A percentile compares a stretch with the other conserved stretches of the same genome.
Evolutionary conservation across 78 protist species (phyloP).

Genomic region (Polysphondylium violaceum): DNA sequence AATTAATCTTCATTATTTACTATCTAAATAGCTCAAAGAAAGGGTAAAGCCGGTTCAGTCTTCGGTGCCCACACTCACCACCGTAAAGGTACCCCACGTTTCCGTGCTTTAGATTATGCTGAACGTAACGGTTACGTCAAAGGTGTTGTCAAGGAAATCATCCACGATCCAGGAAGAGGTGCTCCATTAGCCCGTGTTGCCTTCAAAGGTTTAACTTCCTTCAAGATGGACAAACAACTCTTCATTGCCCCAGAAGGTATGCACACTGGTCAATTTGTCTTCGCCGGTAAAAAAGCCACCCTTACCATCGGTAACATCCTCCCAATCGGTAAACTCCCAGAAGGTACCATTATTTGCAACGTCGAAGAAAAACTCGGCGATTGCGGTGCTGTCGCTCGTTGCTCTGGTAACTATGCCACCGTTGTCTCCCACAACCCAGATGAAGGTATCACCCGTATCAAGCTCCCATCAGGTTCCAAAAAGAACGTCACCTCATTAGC

Average conservation of each 20-base stretch:
- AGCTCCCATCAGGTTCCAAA: constrained; percentile 98
- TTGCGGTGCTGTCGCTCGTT: constrained; percentile 96
- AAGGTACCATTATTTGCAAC: constrained; percentile 99
- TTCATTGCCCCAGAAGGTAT: constrained; percentile 99
- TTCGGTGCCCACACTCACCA: constrained; percentile 91
- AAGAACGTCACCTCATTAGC: constrained; percentile 90
- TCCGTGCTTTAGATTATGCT: constrained; percentile 97
- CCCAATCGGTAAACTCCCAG: constrained; percentile 96
- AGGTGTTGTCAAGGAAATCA: constrained; percentile 94
- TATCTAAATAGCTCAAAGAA: constrained; percentile 81
- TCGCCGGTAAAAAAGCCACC: constrained; percentile 97
- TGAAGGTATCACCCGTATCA: constrained; percentile 94
- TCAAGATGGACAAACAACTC: constrained; percentile 86
- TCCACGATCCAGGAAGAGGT: constrained; percentile 99
- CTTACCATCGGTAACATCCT: constrained; percentile 98
- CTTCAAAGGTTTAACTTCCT: constrained; percentile 96
- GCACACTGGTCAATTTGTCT: constrained; percentile 99
- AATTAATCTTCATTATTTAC: background rate
- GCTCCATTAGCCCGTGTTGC: constrained; percentile 99
- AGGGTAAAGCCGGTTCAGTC: constrained; percentile 80
- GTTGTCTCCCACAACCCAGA: constrained; percentile 97
- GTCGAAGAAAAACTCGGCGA: constrained; percentile 97
- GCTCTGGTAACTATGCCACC: constrained; percentile 98
- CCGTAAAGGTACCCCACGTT: constrained; percentile 97
- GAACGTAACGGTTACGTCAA: constrained; percentile 98